Percentiles rank a stretch among this genome's conserved stretches.
Evolutionary conservation across 164 flowering plant genomes (phyloP).

Genomic region (Sedum album): DNA sequence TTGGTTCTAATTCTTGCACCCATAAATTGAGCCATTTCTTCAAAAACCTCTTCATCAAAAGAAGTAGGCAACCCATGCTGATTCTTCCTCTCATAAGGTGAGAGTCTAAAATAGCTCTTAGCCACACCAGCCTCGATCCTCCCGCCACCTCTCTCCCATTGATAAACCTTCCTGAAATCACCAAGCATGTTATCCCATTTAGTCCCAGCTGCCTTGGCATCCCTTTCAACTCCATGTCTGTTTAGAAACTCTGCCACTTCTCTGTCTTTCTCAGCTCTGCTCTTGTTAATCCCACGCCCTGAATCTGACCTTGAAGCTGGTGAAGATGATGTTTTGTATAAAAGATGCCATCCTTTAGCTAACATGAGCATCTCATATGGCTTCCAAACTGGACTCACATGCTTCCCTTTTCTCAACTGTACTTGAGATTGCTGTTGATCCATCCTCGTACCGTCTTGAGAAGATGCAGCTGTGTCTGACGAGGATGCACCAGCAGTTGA

Average conservation of each 20-base stretch:
- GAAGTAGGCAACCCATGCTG: slow-evolving; percentile 62
- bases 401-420: slow-evolving; percentile 56
- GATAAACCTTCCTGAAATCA: slow-evolving; percentile 67
- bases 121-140: slow-evolving; percentile 33
- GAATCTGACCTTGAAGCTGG: neutral
- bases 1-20: slow-evolving; percentile 35
- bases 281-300: slow-evolving; percentile 30
- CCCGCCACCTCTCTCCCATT: slow-evolving; percentile 66
- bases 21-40: slow-evolving; percentile 68
- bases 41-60: slow-evolving; percentile 72
- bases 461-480: slow-evolving; percentile 47
- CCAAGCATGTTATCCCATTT: slow-evolving; percentile 89
- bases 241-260: slow-evolving; percentile 63
- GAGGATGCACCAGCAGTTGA: slow-evolving; percentile 34
- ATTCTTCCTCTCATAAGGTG: slow-evolving; percentile 67
- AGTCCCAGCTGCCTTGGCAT: slow-evolving; percentile 70
- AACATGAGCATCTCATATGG: slow-evolving; percentile 75
- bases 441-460: slow-evolving; percentile 16
- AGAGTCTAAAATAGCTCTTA: slow-evolving; percentile 66
- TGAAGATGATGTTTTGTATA: slow-evolving; percentile 21
- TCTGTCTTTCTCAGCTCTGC: slow-evolving; percentile 64
- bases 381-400: slow-evolving; percentile 80
- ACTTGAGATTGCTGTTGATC: slow-evolving; percentile 20
- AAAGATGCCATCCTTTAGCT: slow-evolving; percentile 64
- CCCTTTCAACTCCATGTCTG: slow-evolving; percentile 50